These are phyloP conservation scores for Haematococcus lacustris DNA, from an alignment of 139 green algal genomes.

Conservation along the genomic window DNA sequence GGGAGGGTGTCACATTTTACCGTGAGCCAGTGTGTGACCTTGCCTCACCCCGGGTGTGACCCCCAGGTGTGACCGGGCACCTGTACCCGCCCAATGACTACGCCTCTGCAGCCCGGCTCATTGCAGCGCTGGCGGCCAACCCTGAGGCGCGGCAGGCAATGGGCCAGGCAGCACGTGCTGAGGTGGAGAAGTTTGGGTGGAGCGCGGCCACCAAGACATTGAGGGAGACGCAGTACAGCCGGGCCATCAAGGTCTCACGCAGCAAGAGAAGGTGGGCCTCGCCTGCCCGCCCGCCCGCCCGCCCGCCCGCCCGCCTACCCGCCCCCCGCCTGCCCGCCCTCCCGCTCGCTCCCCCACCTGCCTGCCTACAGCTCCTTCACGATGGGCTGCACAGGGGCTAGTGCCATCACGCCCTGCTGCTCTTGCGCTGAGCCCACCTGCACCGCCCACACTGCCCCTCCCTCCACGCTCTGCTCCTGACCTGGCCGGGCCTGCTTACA, in stretches of 20 bases:
- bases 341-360: too few species aligned
- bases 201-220: slow-evolving; percentile 43
- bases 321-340: too few species aligned
- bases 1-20: neutral
- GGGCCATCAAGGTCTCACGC: slow-evolving; percentile 35
- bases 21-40: neutral
- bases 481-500: neutral
- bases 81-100: slow-evolving; percentile 58
- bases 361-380: too few species aligned
- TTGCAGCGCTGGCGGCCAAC: slow-evolving; percentile 22
- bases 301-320: too few species aligned
- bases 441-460: neutral
- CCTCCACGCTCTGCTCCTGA: neutral
- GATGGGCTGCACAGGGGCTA: neutral
- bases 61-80: slow-evolving; percentile 35
- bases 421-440: neutral
- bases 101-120: slow-evolving; percentile 20
- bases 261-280: neutral
- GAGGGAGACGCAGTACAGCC: slow-evolving; percentile 54
- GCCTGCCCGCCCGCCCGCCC: neutral
- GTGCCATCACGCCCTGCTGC: neutral
- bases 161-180: slow-evolving; percentile 7
- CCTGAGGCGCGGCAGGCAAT: slow-evolving; percentile 16
- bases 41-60: neutral
- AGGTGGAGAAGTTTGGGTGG: slow-evolving; percentile 49